Evolutionary conservation across 371 early-diverging fungal species (phyloP).

Genomic region (Umbelopsis sp.): DNA sequence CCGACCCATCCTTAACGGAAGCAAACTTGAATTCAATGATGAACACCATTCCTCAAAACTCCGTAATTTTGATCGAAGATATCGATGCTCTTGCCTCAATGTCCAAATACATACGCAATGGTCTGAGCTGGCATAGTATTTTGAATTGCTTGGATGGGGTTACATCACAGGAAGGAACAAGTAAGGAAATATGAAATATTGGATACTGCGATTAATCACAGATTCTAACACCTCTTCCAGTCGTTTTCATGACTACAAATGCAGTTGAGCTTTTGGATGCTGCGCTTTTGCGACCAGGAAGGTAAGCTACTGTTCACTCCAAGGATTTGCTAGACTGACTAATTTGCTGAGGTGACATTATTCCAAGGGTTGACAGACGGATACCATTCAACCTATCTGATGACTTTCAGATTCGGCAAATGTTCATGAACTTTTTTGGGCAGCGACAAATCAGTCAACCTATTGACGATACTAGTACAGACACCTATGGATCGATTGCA

Average conservation of each 20-base stretch:
- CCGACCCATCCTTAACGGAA: constrained; percentile 80
- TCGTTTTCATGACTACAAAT: constrained; percentile 3
- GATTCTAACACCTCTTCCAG: not conserved
- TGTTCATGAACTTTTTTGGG: constrained; percentile 5
- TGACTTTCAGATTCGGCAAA: constrained; percentile 14
- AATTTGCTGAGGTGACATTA: not conserved
- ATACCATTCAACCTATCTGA: not conserved
- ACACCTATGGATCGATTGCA: not conserved
- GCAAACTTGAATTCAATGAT: constrained; percentile 83
- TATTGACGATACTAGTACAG: not conserved
- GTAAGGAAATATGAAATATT: constrained; percentile 24
- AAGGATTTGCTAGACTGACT: not conserved
- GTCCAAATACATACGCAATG: constrained; percentile 26
- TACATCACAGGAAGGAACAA: constrained; percentile 58
- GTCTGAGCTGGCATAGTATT: constrained; percentile 39
- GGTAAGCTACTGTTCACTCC: not conserved
- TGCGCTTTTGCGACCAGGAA: constrained; percentile 7
- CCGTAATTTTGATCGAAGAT: constrained; percentile 94
- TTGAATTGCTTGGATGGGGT: constrained; percentile 87
- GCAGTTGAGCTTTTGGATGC: not conserved
- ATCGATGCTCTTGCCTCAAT: constrained; percentile 84
- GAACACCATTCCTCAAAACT: constrained; percentile 83
- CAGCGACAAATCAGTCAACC: not conserved
- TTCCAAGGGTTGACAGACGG: not conserved
- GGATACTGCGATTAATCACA: not conserved